Evolutionary conservation across 1,284 basidiomycete genomes (phyloP), one percentile per base, ranked within the genome.

Genomic region (Ceratobasidium sp.): DNA sequence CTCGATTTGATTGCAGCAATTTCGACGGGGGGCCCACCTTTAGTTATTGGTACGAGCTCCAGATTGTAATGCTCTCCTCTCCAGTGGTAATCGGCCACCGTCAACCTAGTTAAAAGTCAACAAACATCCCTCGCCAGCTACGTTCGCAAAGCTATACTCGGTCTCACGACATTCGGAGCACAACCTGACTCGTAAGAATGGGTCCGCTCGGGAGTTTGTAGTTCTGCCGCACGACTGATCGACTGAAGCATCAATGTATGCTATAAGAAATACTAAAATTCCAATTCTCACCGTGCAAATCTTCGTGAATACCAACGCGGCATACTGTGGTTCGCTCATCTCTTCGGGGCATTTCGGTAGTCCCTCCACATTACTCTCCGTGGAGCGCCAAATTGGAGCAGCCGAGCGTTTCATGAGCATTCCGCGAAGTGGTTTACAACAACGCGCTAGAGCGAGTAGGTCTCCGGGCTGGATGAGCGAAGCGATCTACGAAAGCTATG

Each of bases 221-320:
- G 14, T 5, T 6, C 3, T 5, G 5, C 53, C 53, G 22, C 53
- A 56, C 14, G 31, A 27, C 53, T 56, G 15, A 11, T 4, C 36
- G 6, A 33, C 15, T 7, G 33, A 15, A 57, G 2, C 15, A 5
- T 33, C 2, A 57, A 41, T 41, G 36, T 5, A 11, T 41, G 29
- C 29, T 15, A 31, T 1, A 31, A 17, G 5, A 4, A 17, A 15
- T 19, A 29, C 17, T n/a, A 41, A 41, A 41, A 11, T 41, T 5
- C 36, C 36, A 11, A 56, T 3, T 31, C 63, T 65, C 17, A 65
- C 63, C 3, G 63, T 48, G 22, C 63, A 65, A 15, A 48, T n/a
- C 5, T 50, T 27, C 6, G 36, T 65, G 48, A 65, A 65, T 6
- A 33, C 3, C 29, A 65, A 33, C 1, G 45, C 45, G 19, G 63